Evolutionary conservation across 2,329 filamentous ascomycete genomes (phyloP).

Genomic region (Aspergillus neoniger): DNA sequence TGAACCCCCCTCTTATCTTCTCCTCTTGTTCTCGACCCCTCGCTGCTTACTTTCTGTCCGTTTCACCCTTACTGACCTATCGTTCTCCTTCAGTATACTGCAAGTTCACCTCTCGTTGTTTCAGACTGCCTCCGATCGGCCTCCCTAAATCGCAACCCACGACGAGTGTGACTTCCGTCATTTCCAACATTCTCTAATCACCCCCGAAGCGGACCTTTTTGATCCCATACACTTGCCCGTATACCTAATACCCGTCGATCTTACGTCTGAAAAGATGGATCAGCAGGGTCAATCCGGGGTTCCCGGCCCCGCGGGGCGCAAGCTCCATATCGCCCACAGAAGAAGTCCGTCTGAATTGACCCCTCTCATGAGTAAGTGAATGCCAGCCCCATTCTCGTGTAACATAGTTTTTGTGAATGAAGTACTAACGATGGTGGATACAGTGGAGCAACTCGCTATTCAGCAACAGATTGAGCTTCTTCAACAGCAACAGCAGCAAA

Average conservation of each 20-base stretch:
- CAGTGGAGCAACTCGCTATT: constrained; percentile 96
- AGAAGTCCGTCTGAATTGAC: constrained; percentile 97
- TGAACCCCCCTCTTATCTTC: background rate
- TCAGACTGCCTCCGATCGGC: constrained; percentile 30
- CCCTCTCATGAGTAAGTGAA: constrained; percentile 87
- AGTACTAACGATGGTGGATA: constrained; percentile 21
- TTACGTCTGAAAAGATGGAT: constrained; percentile 56
- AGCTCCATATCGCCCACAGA: constrained; percentile 95
- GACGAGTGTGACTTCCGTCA: constrained; percentile 29
- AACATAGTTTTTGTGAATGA: constrained; percentile 36
- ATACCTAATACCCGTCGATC: constrained; percentile 18
- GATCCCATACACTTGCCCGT: constrained; percentile 17
- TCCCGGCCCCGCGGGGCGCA: constrained; percentile 76
- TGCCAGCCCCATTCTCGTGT: constrained; percentile 33
- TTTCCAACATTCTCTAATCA: constrained; percentile 28
- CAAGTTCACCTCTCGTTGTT: constrained; percentile 25
- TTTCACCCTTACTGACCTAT: constrained; percentile 22
- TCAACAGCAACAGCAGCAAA: constrained; percentile 97
- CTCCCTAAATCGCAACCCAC: constrained; percentile 28
- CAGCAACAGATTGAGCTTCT: constrained; percentile 97
- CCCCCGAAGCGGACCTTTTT: constrained; percentile 18
- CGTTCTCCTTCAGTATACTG: constrained; percentile 21
- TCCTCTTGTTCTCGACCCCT: constrained; percentile 1
- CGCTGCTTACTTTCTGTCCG: constrained; percentile 7
- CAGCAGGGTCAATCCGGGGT: constrained; percentile 60